Evolutionary conservation across 2,329 filamentous ascomycete genomes (phyloP), one percentile per base, ranked within the genome.

Genomic region (Alternaria tenuissima): DNA sequence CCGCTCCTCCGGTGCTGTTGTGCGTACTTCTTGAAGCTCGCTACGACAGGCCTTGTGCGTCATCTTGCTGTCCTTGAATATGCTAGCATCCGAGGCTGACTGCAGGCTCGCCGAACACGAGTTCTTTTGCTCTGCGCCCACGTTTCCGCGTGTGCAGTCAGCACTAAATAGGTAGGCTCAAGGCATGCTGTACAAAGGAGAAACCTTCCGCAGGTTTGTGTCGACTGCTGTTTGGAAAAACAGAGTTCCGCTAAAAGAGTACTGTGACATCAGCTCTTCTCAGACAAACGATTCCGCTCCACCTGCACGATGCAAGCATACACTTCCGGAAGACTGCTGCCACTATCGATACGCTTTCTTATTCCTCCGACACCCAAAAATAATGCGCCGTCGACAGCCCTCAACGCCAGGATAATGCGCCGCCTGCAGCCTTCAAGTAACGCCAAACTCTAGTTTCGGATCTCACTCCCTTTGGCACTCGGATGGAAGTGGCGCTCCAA

Each of bases 261-360:
- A 36, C 20, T 22, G 46, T 49, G 46, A 36, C 46, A 38, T 49
- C 30, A 38, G 46, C 46, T 49, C 46, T 44, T 16, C 26, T 32
- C 20, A 44, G 28, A 34, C 16, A 42, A 32, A 26, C 28, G 39
- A 44, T 41, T 49, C 41, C 30, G 48, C 34, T 52, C 47, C 47
- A 42, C 32, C 5, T n/a, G 16, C 34, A 32, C 42, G 55, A 57
- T 55, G 46, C 39, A 49, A 24, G 26, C 26, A n/a, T 57, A 52
- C 51, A 36, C 32, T 57, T 58, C 38, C 48, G 52, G 54, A 63
- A 62, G 60, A 52, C 49, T 42, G 41, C 55, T 20, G 18, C 34
- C 43, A 20, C 34, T 64, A 69, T 70, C 62, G 63, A 67, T 67
- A 64, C 63, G 59, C 64, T 64, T 54, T 62, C 61, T 34, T 53